Evolutionary conservation across 306 rosid genomes (phyloP), one percentile per base, ranked within the genome.

Genomic region (Arachis hypogaea): DNA sequence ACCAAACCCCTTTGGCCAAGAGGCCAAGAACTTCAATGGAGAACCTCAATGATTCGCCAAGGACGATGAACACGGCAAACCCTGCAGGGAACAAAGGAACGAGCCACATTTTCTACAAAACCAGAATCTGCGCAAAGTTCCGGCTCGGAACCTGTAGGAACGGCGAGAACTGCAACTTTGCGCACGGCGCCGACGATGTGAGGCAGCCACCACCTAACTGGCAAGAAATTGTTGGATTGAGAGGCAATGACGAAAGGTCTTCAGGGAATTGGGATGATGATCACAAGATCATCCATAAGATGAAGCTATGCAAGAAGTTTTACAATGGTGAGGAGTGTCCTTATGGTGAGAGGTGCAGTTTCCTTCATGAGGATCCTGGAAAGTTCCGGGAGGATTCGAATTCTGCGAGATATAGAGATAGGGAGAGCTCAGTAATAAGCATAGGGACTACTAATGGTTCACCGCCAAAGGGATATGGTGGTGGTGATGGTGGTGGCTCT

Each of bases 121-220:
- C 99, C 7, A 88, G 97, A n/a, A 65, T 87, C 54, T 95, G 99
- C 73, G 88, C 85, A 2, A 95, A 87, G 63, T 95, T 88, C 79
- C 84, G 72, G 22, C n/a, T 60, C 66, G 97, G 97, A 14, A 50
- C 64, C 14, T 95, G 99, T 58, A 86, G 97, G 81, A 92, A 92
- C 28, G 97, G 99, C 11, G 90, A 83, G 47, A 86, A 82, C 40
- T 95, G 99, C 77, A 95, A 92, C 82, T 95, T 88, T 81, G 99
- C 99, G 2, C 99, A 95, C 78, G 99, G 99, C 12, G 40, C 72
- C 55, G 98, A 88, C 5, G 99, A 95, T 40, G 80, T 95, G 82
- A 83, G 96, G 55, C 93, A 86, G 70, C 97, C 99, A 5, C 98
- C 98, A 0, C 86, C 97, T n/a, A 95, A 95, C 85, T 95, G 99